Evolutionary conservation across 345 rosid genomes (phyloP), one percentile per base, ranked within the genome.

Genomic region (Linum lewisii): DNA sequence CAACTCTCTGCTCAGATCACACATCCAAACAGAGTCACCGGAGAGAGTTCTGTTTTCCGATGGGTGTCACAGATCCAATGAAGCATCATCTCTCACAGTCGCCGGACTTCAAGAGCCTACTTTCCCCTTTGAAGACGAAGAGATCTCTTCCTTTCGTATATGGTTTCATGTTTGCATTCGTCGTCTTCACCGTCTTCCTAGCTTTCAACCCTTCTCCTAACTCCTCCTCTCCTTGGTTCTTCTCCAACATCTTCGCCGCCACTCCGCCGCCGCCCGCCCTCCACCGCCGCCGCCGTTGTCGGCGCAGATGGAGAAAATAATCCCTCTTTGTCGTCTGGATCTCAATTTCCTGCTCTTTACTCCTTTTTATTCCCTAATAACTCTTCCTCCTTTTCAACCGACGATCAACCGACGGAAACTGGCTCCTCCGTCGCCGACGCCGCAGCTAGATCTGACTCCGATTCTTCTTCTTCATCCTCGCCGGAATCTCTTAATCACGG

Each of bases 121-220:
- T 76, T 73, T 58, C 79, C 24, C 21, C 77, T 50, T 66, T 77
- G 60, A 80, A 75, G 73, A 79, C 84, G 34, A 75, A 81, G 63
- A 77, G 80, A 68, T 73, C 83, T 21, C 68, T 79, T 4, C 73
- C 81, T 54, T 79, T 83, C 44, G 85, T 78, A 4, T 84, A 87
- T 63, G 90, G 75, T 8, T 82, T 83, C 81, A 67, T 77, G 74
- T 73, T 81, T 62, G 80, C 81, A 24, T 83, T 89, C 59, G 82
- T 86, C 34, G 81, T 63, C 57, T 81, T 89, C 63, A 82, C 95
- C 54, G 70, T 76, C 54, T 82, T 86, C 73, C 60, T 93, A 52
- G 84, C 87, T 50, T 83, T 93, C 21, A 72, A 47, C 53, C 89
- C 95, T 58, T 82, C 94, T 68, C 61, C 87, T 0, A 73, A 75